A percentile compares a stretch with the other conserved stretches of the same genome.
phyloP scores from a whole-genome alignment of 2,329 filamentous ascomycete genomes.

The Chrysoporthe puriensis region DNA sequence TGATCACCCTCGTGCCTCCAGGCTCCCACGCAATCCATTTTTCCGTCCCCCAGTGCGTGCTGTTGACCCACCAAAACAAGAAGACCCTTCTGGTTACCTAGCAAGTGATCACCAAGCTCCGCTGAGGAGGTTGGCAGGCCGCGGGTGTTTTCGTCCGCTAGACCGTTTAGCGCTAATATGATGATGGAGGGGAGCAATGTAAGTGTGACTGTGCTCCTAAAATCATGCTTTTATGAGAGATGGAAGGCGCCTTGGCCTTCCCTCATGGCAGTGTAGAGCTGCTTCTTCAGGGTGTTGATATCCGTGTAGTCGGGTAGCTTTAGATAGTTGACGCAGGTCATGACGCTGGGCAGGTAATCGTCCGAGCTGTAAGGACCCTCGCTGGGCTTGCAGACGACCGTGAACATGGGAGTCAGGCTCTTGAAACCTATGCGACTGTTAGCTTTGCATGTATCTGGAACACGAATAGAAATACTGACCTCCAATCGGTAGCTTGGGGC shows the following conservation, averaged over 20 bases:
- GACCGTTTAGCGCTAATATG: conserved; percentile 7
- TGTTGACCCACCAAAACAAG: conserved; percentile 23
- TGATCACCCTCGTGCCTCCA: conserved; percentile 10
- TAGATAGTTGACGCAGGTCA: conserved; percentile 99
- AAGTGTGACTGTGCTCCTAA: background rate
- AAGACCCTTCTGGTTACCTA: conserved; percentile 10
- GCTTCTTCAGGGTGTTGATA: conserved; percentile 75
- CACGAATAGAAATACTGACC: conserved; percentile 61
- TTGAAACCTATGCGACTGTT: conserved; percentile 80
- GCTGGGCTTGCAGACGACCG: conserved; percentile 98
- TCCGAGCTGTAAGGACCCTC: conserved; percentile 92
- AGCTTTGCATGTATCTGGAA: conserved; percentile 18
- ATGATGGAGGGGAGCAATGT: conserved; percentile 3
- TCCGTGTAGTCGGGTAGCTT: conserved; percentile 94
- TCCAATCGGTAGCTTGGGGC: conserved; percentile 96
- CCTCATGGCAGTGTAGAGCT: conserved; percentile 82
- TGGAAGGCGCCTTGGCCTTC: conserved; percentile 99
- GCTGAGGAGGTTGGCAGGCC: conserved; percentile 10
- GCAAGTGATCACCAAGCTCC: conserved; percentile 19
- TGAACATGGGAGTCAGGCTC: conserved; percentile 96
- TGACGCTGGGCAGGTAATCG: conserved; percentile 98
- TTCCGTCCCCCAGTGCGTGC: conserved; percentile 9
- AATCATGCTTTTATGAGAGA: conserved; percentile 64
- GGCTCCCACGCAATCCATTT: conserved; percentile 25
- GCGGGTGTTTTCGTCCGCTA: conserved; percentile 9